These are phyloP conservation scores for Oryza meridionalis DNA, from an alignment of 176 grass and related monocot species.

Conservation along the genomic window DNA sequence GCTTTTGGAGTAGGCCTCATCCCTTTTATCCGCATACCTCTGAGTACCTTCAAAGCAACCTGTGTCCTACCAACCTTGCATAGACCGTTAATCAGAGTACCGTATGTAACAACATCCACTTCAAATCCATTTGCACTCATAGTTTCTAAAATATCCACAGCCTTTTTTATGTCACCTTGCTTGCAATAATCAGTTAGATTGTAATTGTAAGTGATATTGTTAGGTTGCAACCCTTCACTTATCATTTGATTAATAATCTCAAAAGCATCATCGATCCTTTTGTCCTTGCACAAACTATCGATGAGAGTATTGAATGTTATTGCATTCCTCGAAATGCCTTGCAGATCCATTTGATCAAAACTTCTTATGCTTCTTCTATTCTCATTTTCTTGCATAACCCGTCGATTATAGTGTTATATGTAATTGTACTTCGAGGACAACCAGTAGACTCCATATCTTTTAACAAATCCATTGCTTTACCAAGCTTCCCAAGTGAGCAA, in stretches of 20 bases:
- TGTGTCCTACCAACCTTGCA: constrained; percentile 86
- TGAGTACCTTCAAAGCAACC: constrained; percentile 81
- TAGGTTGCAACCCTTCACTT: constrained; percentile 68
- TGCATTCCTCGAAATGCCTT: constrained; percentile 72
- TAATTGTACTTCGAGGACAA: constrained; percentile 63
- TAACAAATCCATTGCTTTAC: constrained; percentile 76
- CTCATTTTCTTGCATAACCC: constrained; percentile 84
- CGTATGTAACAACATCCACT: constrained; percentile 73
- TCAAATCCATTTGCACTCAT: constrained; percentile 86
- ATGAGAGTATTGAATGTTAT: constrained; percentile 77
- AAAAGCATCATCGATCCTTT: constrained; percentile 74
- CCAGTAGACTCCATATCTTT: constrained; percentile 87
- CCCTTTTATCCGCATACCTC: constrained; percentile 75
- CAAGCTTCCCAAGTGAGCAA: constrained; percentile 62
- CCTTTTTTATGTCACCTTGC: constrained; percentile 80
- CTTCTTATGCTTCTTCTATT: constrained; percentile 81
- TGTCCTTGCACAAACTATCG: constrained; percentile 78
- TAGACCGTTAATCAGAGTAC: constrained; percentile 73
- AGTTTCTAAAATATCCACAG: constrained; percentile 73
- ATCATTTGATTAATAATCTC: constrained; percentile 81
- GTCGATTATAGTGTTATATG: constrained; percentile 83
- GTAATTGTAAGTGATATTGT: constrained; percentile 88
- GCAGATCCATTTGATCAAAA: constrained; percentile 93
- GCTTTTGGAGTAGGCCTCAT: constrained; percentile 73
- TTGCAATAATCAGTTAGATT: constrained; percentile 91